Evolutionary conservation across 495 filamentous ascomycete genomes (phyloP), one percentile per base, ranked within the genome.

Genomic region (Aspergillus haitiensis): DNA sequence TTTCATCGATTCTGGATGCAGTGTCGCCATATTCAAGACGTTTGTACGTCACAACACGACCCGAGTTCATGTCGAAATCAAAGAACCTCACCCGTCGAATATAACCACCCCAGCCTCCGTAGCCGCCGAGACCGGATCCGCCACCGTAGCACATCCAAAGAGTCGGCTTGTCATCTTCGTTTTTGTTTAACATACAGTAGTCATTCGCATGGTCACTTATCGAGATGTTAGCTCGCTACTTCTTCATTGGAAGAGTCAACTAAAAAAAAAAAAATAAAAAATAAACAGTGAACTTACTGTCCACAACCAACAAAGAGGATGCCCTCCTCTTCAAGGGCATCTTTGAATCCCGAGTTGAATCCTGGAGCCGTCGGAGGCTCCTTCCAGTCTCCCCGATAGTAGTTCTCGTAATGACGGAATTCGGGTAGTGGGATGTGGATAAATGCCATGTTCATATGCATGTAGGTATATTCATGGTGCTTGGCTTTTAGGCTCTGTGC

Each of bases 101-200:
- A 70, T 89, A 98, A 10, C 86, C 89, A 31, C 84, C 85, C 60
- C 94, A 97, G 8, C 92, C 92, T 34, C 89, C 95, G 70, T 98
- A 98, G 1, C 94, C 94, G 42, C 95, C 94, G 68, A 97, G 92
- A 0, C 94, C 94, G 36, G 80, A 78, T 13, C 86, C 94, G 46
- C 95, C 94, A 5, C 84, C 94, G 74, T 98, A 96, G 75, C 94
- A 98, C 92, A 98, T 96, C 94, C 94, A 98, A n/a, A 97, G 78
- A 13, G 86, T 86, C 1, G 86, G 86, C 55, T 86, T 85, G 0
- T 73, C 60, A 31, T 71, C 68, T 27, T 60, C 45, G 46, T 76
- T 74, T 46, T 78, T 59, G 72, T 80, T 67, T 11, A 97, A 79
- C 64, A 87, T 86, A 74, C 94, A 98, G 70, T 96, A 97, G 62